phyloP scores from a whole-genome alignment of 2,329 filamentous ascomycete genomes.

The Diatrype stigma region DNA sequence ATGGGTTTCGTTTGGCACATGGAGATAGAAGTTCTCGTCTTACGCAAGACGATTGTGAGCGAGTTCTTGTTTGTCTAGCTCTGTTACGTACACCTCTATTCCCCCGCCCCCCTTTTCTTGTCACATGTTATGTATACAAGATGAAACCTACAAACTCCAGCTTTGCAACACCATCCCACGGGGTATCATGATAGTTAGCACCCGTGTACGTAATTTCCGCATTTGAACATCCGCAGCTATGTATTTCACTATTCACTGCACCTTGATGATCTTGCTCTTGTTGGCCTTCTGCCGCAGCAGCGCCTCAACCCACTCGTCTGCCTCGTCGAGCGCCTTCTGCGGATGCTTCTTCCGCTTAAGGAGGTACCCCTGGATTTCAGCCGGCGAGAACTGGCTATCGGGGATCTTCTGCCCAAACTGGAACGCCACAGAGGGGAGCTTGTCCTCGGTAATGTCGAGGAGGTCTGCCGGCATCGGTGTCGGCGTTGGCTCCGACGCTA shows the following conservation, averaged over 20 bases:
- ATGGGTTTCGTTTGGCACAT: too few relatives aligned
- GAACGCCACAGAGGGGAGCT: slow-evolving; percentile 40
- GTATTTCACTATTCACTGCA: too few relatives aligned
- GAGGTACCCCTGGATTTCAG: slow-evolving; percentile 62
- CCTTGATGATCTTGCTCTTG: slow-evolving; percentile 43
- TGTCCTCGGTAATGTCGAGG: slow-evolving; percentile 31
- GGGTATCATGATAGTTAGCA: neutral
- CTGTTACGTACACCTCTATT: too few relatives aligned
- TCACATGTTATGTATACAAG: too few relatives aligned
- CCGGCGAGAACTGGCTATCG: slow-evolving; percentile 38
- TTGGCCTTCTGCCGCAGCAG: slow-evolving; percentile 46
- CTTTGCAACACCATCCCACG: neutral
- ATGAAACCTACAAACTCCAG: too few relatives aligned
- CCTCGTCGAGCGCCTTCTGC: slow-evolving; percentile 49
- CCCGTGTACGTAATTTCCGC: too few relatives aligned
- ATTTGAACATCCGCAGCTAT: too few relatives aligned
- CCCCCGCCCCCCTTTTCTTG: too few relatives aligned
- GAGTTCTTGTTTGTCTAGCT: too few relatives aligned
- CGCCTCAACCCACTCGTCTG: slow-evolving; percentile 49
- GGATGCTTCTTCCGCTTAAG: slow-evolving; percentile 59
- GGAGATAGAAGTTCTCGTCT: too few relatives aligned
- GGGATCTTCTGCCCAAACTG: slow-evolving; percentile 48
- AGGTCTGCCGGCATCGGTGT: slow-evolving; percentile 17
- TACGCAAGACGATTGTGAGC: too few relatives aligned
- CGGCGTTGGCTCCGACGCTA: neutral